Base-by-base conservation (phyloP, 164 flowering plant genomes). In the Tinospora cordifolia region DNA sequence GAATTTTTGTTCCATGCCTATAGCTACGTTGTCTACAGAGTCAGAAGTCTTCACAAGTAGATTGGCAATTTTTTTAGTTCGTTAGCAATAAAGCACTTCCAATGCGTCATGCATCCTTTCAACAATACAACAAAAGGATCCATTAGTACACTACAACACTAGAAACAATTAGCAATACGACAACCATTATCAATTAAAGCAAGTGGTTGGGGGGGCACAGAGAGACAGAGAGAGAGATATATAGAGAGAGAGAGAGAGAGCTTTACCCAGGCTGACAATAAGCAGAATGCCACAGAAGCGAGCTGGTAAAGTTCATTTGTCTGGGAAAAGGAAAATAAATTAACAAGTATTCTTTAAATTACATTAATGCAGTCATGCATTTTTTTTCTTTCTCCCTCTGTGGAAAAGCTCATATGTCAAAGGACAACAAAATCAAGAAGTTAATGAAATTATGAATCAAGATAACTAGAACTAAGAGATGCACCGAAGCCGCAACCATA, bases 281-380 rank as follows among this genome's bases (percentile, higher is more conserved):
- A 80, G 85, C 97, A 94, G 80, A 92, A 94, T 1, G 97, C 97
- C 77, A 94, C 98, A 38, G 84, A 81, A 77, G 98, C 97, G 58
- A 94, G 96, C 85, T 94, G 98, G 79, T 90, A 94, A 58, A 94
- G 92, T 81, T 92, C 99, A 84, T 90, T 92, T 62, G 99, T 89
- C 99, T 92, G 90, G n/a, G 9, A 54, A 54, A 54, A 24, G 24
- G n/a, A 54, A 51, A 54, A 4, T n/a, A 15, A 54, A n/a, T 19
- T 54, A 54, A 19, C 24, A 19, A 3, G 21, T 19, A 19, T 19
- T 44, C 14, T 14, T 44, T 44, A 44, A 44, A 44, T 44, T 44
- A 14, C 3, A 7, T 9, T 6, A 44, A 44, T 44, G 47, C 47
- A 44, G 13, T 44, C 12, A n/a, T n/a, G 2, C 47, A 44, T 14